Conservation (phyloP, 768 basidiomycete species). For the Boletus reticulatus region DNA sequence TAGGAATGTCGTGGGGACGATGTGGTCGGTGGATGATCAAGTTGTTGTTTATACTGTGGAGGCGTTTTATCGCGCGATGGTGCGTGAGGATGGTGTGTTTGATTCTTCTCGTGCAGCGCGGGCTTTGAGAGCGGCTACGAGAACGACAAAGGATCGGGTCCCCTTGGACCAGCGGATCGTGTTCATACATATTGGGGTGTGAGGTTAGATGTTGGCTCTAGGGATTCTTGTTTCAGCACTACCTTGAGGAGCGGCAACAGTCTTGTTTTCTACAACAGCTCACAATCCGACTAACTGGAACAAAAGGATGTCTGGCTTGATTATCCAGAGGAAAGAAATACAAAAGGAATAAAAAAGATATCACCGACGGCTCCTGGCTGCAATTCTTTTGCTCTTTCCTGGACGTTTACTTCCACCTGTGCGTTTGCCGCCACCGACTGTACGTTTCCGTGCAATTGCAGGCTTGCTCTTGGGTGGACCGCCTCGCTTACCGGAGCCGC, state of each 20-base stretch:
- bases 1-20: slow-evolving; percentile 30
- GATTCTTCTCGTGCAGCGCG: slow-evolving; percentile 16
- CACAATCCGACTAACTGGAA: no score
- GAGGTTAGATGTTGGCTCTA: background rate
- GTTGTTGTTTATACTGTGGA: slow-evolving; percentile 12
- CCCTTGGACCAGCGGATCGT: slow-evolving; percentile 22
- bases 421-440: slow-evolving; percentile 12
- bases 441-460: slow-evolving; percentile 27
- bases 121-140: slow-evolving; percentile 15
- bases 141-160: slow-evolving; percentile 4
- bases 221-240: no score
- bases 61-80: slow-evolving; percentile 21
- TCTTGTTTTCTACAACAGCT: background rate
- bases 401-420: slow-evolving; percentile 45
- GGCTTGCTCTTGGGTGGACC: slow-evolving; percentile 41
- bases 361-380: slow-evolving; percentile 37
- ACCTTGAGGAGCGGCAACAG: no score
- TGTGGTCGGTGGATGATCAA: slow-evolving; percentile 29
- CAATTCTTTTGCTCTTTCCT: slow-evolving; percentile 57
- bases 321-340: slow-evolving; percentile 4
- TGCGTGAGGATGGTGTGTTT: slow-evolving; percentile 10
- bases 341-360: background rate
- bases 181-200: slow-evolving; percentile 24
- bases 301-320: background rate
- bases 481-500: slow-evolving; percentile 30